Evolutionary conservation across 192 early-diverging fungal genomes (phyloP).

Genomic region (Rhizophlyctis rosea): DNA sequence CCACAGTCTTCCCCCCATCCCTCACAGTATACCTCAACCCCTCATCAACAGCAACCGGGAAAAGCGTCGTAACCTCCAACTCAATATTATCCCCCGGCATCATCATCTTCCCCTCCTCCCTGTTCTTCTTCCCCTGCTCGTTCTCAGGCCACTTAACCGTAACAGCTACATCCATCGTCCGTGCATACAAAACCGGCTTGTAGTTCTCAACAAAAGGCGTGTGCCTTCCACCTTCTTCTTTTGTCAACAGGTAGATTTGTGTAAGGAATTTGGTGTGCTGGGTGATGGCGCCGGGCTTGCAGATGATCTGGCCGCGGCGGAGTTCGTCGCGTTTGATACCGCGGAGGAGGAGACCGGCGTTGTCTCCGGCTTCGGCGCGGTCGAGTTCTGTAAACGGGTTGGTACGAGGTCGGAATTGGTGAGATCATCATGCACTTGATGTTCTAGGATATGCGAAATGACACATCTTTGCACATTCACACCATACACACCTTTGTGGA

Average conservation of each 20-base stretch:
- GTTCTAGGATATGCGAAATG: slow-evolving; percentile 5
- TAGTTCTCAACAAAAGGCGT: slow-evolving; percentile 98
- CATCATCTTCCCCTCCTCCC: slow-evolving; percentile 89
- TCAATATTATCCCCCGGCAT: slow-evolving; percentile 97
- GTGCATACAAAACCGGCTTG: slow-evolving; percentile 91
- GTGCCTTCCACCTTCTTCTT: slow-evolving; percentile 98
- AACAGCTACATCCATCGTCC: slow-evolving; percentile 94
- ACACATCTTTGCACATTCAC: neutral
- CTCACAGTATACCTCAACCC: slow-evolving; percentile 96
- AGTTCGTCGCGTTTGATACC: slow-evolving; percentile 97
- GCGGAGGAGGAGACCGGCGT: slow-evolving; percentile 96
- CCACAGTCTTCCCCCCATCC: slow-evolving; percentile 96
- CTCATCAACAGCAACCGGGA: slow-evolving; percentile 85
- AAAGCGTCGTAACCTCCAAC: slow-evolving; percentile 78
- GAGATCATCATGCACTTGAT: neutral
- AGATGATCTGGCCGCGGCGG: slow-evolving; percentile 91
- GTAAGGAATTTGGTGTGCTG: slow-evolving; percentile 93
- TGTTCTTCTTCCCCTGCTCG: slow-evolving; percentile 70
- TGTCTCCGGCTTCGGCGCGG: slow-evolving; percentile 95
- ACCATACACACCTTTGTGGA: slow-evolving; percentile 82
- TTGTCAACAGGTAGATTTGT: slow-evolving; percentile 91
- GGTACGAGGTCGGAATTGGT: slow-evolving; percentile 2
- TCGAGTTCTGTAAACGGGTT: slow-evolving; percentile 81
- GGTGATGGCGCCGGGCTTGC: slow-evolving; percentile 87
- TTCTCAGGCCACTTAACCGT: slow-evolving; percentile 61